Evolutionary conservation across 805 yeast species (phyloP), one percentile per base, ranked within the genome.

Genomic region (Maudiozyma serrabonitensis): DNA sequence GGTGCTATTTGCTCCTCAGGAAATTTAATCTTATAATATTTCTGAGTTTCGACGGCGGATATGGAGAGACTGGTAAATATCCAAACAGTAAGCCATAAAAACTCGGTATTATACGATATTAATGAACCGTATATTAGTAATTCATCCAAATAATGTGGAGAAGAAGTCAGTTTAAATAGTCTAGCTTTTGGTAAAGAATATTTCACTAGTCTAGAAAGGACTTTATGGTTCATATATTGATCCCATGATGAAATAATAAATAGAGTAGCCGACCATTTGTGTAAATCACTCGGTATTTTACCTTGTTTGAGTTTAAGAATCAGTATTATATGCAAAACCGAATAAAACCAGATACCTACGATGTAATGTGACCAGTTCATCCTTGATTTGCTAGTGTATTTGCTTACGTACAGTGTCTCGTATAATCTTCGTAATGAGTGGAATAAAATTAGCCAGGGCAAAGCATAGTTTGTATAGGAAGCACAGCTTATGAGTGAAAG

Each of bases 131-230:
- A 85, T 2, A 85, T 73, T 35, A 75, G 26, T 6, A 81, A 67
- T 59, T 85, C 95, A 61, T 82, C 83, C 18, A 80, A 67, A 56
- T 84, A 85, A 62, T 85, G 95, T 0, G 91, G 84, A 55, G 83
- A 78, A 16, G 79, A 69, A 1, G 76, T 69, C n/a, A 61, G 62
- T 41, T 63, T 62, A 60, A 83, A 83, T 44, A 79, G 54, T 1
- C 81, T 73, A 35, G 66, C 61, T 2, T 57, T 61, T 2, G 95
- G 93, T 25, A 73, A 56, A 1, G 78, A 70, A 61, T 83, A 83
- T 59, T 83, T 83, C 19, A 62, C 64, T 43, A 82, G 60, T 3
- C 55, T 45, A 0, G 85, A 69, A 39, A 83, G 64, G 43, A 76
- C 72, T 2, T 43, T 49, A 57, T 82, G 87, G 58, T 77, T 76